phyloP scores from a whole-genome alignment of 2,329 filamentous ascomycete species.

The Pestalotiopsis fici region DNA sequence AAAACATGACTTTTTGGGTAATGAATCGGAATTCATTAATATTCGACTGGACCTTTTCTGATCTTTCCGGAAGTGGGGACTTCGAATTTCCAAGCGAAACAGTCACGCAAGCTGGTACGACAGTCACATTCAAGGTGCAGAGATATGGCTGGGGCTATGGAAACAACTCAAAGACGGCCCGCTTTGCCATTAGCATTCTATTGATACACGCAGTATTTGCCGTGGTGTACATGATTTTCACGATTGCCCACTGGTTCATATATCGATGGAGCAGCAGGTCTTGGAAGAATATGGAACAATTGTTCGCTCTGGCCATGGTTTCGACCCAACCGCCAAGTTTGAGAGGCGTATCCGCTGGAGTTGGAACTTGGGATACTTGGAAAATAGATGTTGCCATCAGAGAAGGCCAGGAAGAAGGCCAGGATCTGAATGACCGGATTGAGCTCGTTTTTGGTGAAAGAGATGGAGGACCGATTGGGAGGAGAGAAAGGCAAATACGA shows the following conservation, averaged over 20 bases:
- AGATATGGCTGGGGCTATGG: conserved; percentile 6
- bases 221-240: neutral
- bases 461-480: neutral
- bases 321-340: neutral
- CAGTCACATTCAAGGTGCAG: neutral
- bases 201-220: neutral
- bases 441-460: neutral
- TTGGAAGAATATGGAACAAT: neutral
- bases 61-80: neutral
- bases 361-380: neutral
- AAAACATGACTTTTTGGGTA: no score
- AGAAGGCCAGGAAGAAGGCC: neutral
- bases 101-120: neutral
- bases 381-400: neutral
- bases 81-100: neutral
- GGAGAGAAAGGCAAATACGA: neutral
- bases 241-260: neutral
- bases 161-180: neutral
- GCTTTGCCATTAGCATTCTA: neutral
- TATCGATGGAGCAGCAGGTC: neutral
- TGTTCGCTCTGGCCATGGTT: neutral
- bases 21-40: no score
- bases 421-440: neutral
- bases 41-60: neutral
- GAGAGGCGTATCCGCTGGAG: neutral